Percentiles rank a stretch among this genome's conserved stretches.
Evolutionary conservation across 495 filamentous ascomycete species (phyloP).

Genomic region (Aspergillus asperescens): DNA sequence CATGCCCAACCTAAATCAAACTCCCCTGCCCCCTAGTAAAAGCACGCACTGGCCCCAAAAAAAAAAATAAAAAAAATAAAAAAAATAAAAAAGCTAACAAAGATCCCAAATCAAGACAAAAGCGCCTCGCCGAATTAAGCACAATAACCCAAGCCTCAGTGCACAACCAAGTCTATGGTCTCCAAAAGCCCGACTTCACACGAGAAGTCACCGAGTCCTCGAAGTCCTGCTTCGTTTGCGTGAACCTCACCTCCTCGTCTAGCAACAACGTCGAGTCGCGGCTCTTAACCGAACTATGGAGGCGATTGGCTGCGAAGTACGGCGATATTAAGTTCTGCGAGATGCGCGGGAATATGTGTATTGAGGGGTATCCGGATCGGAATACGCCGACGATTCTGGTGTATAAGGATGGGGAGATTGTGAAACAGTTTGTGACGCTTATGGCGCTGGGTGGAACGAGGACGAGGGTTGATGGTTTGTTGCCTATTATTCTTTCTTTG

Average conservation of each 20-base stretch:
- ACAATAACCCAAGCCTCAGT: constrained; percentile 64
- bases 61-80: neutral
- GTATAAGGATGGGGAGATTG: constrained; percentile 87
- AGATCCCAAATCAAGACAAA: constrained; percentile 46
- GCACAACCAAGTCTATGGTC: constrained; percentile 83
- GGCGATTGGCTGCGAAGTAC: constrained; percentile 71
- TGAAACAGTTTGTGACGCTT: constrained; percentile 80
- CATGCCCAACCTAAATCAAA: neutral
- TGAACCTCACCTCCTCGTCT: constrained; percentile 74
- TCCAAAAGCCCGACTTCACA: constrained; percentile 89
- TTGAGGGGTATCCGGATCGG: constrained; percentile 90
- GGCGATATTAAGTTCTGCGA: constrained; percentile 98
- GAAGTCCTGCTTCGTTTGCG: constrained; percentile 64
- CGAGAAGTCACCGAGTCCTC: constrained; percentile 92
- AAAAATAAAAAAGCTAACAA: constrained; percentile 17
- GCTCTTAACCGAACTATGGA: constrained; percentile 81
- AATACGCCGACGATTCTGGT: constrained; percentile 94
- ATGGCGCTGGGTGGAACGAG: constrained; percentile 65
- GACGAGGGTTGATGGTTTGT: constrained; percentile 59
- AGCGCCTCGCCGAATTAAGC: constrained; percentile 75
- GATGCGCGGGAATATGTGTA: constrained; percentile 86
- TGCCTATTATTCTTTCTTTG: neutral
- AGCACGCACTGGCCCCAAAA: neutral
- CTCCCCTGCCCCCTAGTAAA: neutral
- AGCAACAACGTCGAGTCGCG: constrained; percentile 79